Conservation (phyloP, 345 rosid species). For the Microthlaspi erraticum region DNA sequence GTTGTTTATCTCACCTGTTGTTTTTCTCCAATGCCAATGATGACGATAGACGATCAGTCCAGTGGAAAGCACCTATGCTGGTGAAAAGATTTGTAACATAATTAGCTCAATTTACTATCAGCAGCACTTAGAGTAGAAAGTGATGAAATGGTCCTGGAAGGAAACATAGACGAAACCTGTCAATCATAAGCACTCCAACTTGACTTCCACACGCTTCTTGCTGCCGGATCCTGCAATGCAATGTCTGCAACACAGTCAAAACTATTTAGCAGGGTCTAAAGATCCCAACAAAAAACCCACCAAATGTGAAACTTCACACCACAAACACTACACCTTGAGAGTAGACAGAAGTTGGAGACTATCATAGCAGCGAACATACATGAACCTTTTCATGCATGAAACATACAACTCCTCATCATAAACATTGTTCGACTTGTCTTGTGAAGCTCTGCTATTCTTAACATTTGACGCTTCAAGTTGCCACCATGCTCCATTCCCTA, state of each 20-base stretch:
- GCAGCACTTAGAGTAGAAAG: not conserved
- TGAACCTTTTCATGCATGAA: constrained; percentile 66
- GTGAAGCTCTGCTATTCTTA: not conserved
- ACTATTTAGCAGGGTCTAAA: not conserved
- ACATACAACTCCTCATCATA: constrained; percentile 57
- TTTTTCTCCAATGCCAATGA: constrained; percentile 47
- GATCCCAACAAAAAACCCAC: constrained; percentile 7
- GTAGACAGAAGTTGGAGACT: constrained; percentile 66
- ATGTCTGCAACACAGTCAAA: constrained; percentile 52
- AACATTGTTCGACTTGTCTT: constrained; percentile 20
- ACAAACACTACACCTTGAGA: constrained; percentile 70
- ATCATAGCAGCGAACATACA: constrained; percentile 69
- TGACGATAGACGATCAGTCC: constrained; percentile 78
- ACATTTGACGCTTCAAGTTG: constrained; percentile 37
- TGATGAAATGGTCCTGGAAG: not conserved
- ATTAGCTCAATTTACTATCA: constrained; percentile 32
- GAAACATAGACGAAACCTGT: constrained; percentile 54
- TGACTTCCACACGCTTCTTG: constrained; percentile 52
- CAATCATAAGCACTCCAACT: constrained; percentile 68
- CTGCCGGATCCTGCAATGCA: constrained; percentile 58
- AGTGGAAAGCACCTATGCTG: constrained; percentile 90
- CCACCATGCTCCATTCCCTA: constrained; percentile 38
- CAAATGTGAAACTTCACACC: not conserved
- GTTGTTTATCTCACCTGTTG: constrained; percentile 65
- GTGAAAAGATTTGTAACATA: constrained; percentile 27